Evolutionary conservation across 2,329 filamentous ascomycete genomes (phyloP), one percentile per base, ranked within the genome.

Genomic region (Botrytis cinerea): DNA sequence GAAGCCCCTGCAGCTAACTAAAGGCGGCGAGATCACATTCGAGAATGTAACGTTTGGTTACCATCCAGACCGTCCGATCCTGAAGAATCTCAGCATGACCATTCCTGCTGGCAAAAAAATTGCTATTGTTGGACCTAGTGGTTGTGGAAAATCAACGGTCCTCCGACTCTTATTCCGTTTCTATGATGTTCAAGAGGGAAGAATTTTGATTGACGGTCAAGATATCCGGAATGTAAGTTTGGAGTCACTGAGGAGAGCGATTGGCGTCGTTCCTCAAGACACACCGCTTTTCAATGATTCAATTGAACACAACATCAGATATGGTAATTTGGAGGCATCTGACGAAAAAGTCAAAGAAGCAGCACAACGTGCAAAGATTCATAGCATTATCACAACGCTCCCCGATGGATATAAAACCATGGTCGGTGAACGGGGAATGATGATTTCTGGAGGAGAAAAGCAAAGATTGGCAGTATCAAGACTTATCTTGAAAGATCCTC

Each of bases 221-320:
- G 95, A 99, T 81, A 90, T 99, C 77, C 91, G 93, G 59, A 87
- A 93, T 74, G 91, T 99, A 1, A 91, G 87, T 18, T 83, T 98
- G 2, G 93, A 97, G 71, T 97, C 93, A 51, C 85, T 99, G 43
- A 90, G 96, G 10, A 89, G 89, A 76, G 88, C 92, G 3, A 98
- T 99, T 76, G 96, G 96, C 35, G 95, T 99, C 25, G 96, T 99
- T 0, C 96, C 96, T 0, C 97, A 99, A 81, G 96, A 99, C 78
- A 98, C 96, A 0, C 95, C 96, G 0, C 86, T 99, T 1, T 99
- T 99, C 86, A 99, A 99, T 82, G 94, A 97, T 80, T 96, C 94
- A 0, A 95, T 99, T 74, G 92, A 93, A 80, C 94, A 98, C 82
- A 99, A 99, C 81, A 97, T 99, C 79, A 92, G 90, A 75, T 99